Base-by-base conservation (phyloP, 83 land plant genomes). In the Larix sibirica region DNA sequence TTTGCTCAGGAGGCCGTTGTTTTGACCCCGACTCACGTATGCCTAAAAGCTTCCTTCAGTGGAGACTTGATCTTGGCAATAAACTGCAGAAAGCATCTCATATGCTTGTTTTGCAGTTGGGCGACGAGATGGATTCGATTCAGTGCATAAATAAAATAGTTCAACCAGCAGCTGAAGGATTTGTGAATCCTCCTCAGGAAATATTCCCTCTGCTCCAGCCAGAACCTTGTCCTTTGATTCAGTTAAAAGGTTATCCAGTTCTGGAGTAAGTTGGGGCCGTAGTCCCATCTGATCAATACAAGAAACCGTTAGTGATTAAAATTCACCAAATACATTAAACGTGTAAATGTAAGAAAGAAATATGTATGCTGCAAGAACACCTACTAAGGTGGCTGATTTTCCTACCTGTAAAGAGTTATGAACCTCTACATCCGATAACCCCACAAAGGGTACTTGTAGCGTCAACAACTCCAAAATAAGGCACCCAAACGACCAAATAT, bases 401-500 rank as follows among this genome's bases (percentile, higher is more conserved):
- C 68, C 23, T 36, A 94, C 99, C 93, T 94, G 92, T 65, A 97
- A 86, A 47, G 83, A 81, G 4, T 88, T 81, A 68, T 90, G 90
- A n/a, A 96, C 86, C 76, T 93, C 88, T 17, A 90, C n/a, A 38
- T 94, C 97, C 9, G 89, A 42, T 12, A 91, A 64, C 18, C 92
- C 96, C 0, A 81, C 80, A 82, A 91, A 93, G 65, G 99, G 99
- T 26, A 94, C 83, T 78, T 93, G 82, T 62, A 96, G 89, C 26
- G 97, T 96, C 79, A 97, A 81, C 84, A 96, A 56, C 81, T 97
- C 99, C 9, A 85, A 74, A 0, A 97, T 86, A 71, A 97, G 78
- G 82, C 99, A 97, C 28, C 99, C 99, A 83, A 89, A 97, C 20
- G 99, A 97, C 99, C 99, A 97, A 63, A 97, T 89, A 83, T 97